These are phyloP conservation scores for Beauveria caledonica DNA, from an alignment of 2,329 filamentous ascomycete genomes.

Conservation along the genomic window DNA sequence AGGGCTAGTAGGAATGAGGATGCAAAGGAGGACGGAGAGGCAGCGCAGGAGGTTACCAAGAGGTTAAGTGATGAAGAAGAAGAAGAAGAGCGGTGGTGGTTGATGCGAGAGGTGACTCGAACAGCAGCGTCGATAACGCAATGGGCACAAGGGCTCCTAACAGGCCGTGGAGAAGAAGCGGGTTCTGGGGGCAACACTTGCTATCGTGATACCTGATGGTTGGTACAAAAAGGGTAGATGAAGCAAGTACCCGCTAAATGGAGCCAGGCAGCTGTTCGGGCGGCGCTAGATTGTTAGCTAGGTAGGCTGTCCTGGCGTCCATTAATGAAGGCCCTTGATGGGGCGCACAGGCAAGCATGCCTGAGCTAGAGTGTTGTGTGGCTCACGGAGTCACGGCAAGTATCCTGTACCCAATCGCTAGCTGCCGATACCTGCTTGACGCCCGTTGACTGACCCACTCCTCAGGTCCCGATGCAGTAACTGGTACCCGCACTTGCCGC, in stretches of 20 bases:
- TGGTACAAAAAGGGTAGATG: neutral
- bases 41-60: neutral
- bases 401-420: constrained; percentile 6
- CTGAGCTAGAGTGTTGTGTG: no score
- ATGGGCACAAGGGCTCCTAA: constrained; percentile 5
- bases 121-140: constrained; percentile 10
- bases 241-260: neutral
- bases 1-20: neutral
- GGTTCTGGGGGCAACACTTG: neutral
- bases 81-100: neutral
- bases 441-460: constrained; percentile 1
- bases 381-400: neutral
- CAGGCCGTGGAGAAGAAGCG: constrained; percentile 8
- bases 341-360: neutral
- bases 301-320: neutral
- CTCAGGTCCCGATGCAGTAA: constrained; percentile 10
- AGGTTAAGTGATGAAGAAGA: neutral
- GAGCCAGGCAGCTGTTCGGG: neutral
- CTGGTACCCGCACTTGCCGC: neutral
- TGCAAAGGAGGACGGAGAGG: neutral
- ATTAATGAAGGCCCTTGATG: neutral
- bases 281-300: neutral
- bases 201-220: neutral
- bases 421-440: constrained; percentile 2
- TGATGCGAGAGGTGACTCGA: constrained; percentile 12